These are phyloP conservation scores for Mentha longifolia DNA, from an alignment of 257 asterid species.

Conservation along the genomic window DNA sequence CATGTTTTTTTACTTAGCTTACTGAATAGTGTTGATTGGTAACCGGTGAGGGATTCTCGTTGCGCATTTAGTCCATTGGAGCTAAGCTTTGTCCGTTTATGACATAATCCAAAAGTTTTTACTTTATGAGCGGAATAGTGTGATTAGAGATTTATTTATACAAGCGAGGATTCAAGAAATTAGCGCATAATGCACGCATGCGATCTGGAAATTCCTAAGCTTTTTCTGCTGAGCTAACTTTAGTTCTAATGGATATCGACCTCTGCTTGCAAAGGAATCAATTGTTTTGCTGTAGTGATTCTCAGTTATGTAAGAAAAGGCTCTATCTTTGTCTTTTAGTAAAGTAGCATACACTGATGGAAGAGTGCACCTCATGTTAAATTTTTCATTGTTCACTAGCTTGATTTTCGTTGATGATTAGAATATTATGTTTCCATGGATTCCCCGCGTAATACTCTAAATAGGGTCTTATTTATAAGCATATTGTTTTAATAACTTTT, in stretches of 20 bases:
- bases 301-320: neutral
- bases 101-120: neutral
- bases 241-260: conserved; percentile 2
- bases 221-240: neutral
- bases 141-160: neutral
- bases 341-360: neutral
- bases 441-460: neutral
- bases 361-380: neutral
- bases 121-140: conserved; percentile 11
- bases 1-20: neutral
- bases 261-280: neutral
- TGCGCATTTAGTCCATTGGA: neutral
- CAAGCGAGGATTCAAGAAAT: neutral
- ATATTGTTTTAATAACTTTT: neutral
- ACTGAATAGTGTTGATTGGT: neutral
- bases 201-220: neutral
- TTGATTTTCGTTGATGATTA: conserved; percentile 15
- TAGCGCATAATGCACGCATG: conserved; percentile 25
- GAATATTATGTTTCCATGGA: neutral
- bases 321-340: neutral
- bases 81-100: conserved; percentile 15
- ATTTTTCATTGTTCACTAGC: neutral
- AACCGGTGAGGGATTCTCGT: neutral
- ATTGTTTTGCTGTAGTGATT: neutral
- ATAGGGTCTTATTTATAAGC: conserved; percentile 1